Conservation (phyloP, 2,329 filamentous ascomycete species). For the Trichoderma arundinaceum region DNA sequence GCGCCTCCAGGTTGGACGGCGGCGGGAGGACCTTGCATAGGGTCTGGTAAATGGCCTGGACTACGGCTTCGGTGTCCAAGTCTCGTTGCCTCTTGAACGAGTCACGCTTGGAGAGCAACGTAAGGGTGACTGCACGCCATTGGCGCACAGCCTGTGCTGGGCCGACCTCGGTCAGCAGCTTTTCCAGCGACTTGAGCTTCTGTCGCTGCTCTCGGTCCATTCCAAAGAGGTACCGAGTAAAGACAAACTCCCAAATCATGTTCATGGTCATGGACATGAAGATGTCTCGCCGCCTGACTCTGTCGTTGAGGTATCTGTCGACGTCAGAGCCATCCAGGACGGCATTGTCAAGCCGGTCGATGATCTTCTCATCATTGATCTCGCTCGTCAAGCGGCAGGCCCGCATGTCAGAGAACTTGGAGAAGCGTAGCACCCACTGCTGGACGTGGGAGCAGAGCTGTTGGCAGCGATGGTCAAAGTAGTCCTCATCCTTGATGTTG, state of each 20-base stretch:
- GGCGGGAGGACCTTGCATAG: constrained; percentile 85
- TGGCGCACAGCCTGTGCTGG: constrained; percentile 88
- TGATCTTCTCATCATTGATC: constrained; percentile 88
- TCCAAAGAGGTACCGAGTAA: constrained; percentile 96
- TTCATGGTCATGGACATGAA: constrained; percentile 99
- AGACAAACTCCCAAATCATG: constrained; percentile 99
- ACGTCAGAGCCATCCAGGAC: constrained; percentile 94
- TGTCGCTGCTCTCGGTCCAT: constrained; percentile 98
- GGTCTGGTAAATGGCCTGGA: constrained; percentile 80
- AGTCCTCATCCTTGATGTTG: constrained; percentile 83
- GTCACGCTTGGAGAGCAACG: constrained; percentile 79
- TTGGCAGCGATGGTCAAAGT: constrained; percentile 93
- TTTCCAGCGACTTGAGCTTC: constrained; percentile 95
- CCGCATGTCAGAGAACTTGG: constrained; percentile 93
- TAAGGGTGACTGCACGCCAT: constrained; percentile 95
- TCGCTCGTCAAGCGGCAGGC: constrained; percentile 83
- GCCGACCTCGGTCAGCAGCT: constrained; percentile 86
- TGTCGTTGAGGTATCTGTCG: constrained; percentile 83
- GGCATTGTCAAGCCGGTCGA: constrained; percentile 91
- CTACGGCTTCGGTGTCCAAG: constrained; percentile 93
- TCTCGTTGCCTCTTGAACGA: constrained; percentile 83
- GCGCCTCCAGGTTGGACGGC: constrained; percentile 76
- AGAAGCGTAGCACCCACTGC: constrained; percentile 97
- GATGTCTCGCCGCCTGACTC: constrained; percentile 85
- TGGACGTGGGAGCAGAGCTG: constrained; percentile 95